Evolutionary conservation across 495 filamentous ascomycete species (phyloP).

Genomic region (Podospora pseudocomata): DNA sequence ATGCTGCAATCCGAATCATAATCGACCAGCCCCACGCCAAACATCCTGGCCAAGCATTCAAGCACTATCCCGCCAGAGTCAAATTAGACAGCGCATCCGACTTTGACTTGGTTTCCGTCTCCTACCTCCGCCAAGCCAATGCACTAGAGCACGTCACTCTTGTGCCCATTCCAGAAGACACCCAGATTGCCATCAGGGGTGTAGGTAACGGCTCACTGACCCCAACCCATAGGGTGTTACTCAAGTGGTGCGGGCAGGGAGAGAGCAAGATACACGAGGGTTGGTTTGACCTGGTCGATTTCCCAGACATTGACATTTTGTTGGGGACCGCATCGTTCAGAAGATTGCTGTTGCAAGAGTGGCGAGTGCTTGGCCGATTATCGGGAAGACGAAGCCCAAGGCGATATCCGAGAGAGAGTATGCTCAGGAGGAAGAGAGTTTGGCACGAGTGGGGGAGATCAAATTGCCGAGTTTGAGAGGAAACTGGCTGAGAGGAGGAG

Average conservation of each 20-base stretch:
- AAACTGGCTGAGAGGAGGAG: not conserved
- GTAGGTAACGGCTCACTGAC: not conserved
- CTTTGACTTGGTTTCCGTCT: not conserved
- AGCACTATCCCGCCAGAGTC: not conserved
- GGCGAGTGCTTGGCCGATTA: not conserved
- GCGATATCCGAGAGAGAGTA: not conserved
- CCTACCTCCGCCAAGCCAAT: not conserved
- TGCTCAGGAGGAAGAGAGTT: not conserved
- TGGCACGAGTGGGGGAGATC: not conserved
- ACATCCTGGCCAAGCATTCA: not conserved
- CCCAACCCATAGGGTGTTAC: not conserved
- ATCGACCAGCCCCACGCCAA: not conserved
- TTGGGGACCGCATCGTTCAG: not conserved
- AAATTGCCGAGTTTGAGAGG: not conserved
- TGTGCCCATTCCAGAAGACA: not conserved
- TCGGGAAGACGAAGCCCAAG: not conserved
- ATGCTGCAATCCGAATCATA: not conserved
- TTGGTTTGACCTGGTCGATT: not conserved
- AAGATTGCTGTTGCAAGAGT: not conserved
- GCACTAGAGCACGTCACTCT: not conserved
- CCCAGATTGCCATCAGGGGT: not conserved
- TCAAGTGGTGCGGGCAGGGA: not conserved
- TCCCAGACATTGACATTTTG: not conserved
- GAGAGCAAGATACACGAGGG: not conserved
- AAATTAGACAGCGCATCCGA: not conserved